phyloP scores from a whole-genome alignment of 2,329 filamentous ascomycete species.

The Zalaria obscura region DNA sequence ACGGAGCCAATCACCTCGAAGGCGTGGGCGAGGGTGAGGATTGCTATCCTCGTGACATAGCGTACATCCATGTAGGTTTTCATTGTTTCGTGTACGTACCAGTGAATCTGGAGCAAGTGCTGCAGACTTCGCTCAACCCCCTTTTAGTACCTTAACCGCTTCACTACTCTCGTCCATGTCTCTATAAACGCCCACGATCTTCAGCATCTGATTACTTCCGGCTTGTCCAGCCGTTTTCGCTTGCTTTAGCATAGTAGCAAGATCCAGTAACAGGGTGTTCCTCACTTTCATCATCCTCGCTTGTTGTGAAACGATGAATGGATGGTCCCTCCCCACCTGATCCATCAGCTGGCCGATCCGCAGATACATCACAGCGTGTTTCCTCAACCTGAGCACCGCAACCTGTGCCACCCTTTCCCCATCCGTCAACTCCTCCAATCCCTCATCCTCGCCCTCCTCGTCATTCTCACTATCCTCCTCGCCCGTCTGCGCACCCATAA shows the following conservation, averaged over 20 bases:
- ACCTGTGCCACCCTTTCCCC: conserved; percentile 4
- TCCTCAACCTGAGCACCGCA: conserved; percentile 31
- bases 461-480: conserved; percentile 17
- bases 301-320: conserved; percentile 46
- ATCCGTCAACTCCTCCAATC: conserved; percentile 18
- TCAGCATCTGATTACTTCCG: conserved; percentile 33
- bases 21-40: too few species aligned
- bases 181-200: conserved; percentile 45
- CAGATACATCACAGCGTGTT: conserved; percentile 44
- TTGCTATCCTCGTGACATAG: too few species aligned
- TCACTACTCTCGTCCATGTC: conserved; percentile 46
- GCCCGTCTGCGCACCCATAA: conserved; percentile 36
- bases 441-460: conserved; percentile 19
- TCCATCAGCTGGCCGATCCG: conserved; percentile 38
- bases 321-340: conserved; percentile 42
- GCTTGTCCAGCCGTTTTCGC: conserved; percentile 26
- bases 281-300: conserved; percentile 42
- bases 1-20: too few species aligned
- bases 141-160: conserved; percentile 42
- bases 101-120: too few species aligned
- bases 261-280: conserved; percentile 49
- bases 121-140: conserved; percentile 8
- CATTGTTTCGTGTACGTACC: too few species aligned
- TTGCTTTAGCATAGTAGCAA: conserved; percentile 48
- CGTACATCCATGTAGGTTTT: too few species aligned